Base-by-base conservation (phyloP, 2,329 filamentous ascomycete species). In the Colletotrichum sp. region DNA sequence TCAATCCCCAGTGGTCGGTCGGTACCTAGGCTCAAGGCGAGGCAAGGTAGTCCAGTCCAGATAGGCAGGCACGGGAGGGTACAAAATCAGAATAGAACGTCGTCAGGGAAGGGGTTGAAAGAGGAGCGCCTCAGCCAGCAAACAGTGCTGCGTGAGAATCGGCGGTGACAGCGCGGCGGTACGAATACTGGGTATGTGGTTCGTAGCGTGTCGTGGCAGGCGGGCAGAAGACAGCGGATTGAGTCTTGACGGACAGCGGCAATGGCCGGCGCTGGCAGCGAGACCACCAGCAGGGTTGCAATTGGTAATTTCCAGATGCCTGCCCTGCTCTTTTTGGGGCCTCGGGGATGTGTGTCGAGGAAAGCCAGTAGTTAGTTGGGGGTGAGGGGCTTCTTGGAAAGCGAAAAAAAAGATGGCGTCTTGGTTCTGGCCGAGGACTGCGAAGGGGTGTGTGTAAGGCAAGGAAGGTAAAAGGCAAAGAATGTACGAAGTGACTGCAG, bases 231-330 rank as follows among this genome's bases (percentile, higher is more conserved):
- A 26, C 36, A 66, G 43, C 38, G 52, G 32, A 72, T 74, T 52
- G 43, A 52, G 43, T 52, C 43, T 52, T 52, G 73, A 69, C 74
- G 73, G 36, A 55, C 61, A 59, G 36, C 72, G 61, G 69, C 73
- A 72, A 61, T 62, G 73, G 73, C 38, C 43, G 43, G 43, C 43
- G 43, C n/a, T 18, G 43, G 43, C 43, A 52, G 43, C 43, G n/a
- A 52, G 16, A 70, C 55, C 73, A 74, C 73, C 73, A 74, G 74
- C 74, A 73, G 76, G 73, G 77, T 78, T 76, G 73, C 76, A 78
- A 59, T 67, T 62, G 66, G 71, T 78, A 78, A 78, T 78, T 78
- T 76, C 77, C 77, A 76, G 70, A 74, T 69, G 69, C 74, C 74
- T 77, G 69, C 38, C 69, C 64, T 48, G 77, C 34, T 61, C 65